Conservation (phyloP, 2,329 filamentous ascomycete species). For the Nigrospora osmanthi region DNA sequence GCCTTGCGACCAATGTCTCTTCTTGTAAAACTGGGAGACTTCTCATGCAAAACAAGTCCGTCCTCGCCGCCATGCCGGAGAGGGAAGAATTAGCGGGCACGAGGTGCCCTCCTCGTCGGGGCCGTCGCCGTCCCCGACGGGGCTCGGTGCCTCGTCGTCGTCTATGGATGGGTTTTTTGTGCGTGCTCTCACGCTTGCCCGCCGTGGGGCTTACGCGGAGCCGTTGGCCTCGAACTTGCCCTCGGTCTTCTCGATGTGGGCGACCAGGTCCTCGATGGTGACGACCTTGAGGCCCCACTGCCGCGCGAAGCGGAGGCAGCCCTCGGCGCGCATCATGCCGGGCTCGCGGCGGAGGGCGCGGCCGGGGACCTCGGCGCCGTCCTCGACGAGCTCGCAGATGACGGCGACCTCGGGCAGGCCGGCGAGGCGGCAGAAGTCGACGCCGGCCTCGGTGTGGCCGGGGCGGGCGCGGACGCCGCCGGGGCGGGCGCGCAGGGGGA, state of each 20-base stretch:
- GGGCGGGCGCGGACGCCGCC: conserved; percentile 74
- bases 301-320: conserved; percentile 79
- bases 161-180: too few relatives aligned
- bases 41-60: too few relatives aligned
- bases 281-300: conserved; percentile 87
- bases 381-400: conserved; percentile 88
- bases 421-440: conserved; percentile 82
- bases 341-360: conserved; percentile 55
- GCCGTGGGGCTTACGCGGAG: conserved; percentile 5
- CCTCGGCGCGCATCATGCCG: conserved; percentile 91
- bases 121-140: too few relatives aligned
- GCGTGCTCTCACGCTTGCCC: too few relatives aligned
- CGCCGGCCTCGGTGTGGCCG: conserved; percentile 89
- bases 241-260: conserved; percentile 70
- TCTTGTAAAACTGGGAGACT: too few relatives aligned
- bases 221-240: conserved; percentile 46
- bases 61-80: too few relatives aligned
- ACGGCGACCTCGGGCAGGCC: conserved; percentile 71
- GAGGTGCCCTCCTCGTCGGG: too few relatives aligned
- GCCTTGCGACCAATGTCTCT: too few relatives aligned
- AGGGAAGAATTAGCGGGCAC: too few relatives aligned
- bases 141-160: too few relatives aligned
- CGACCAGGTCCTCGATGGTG: conserved; percentile 86
- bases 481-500: conserved; percentile 70
- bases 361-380: conserved; percentile 66